Percentiles rank a stretch among this genome's conserved stretches.
Conservation (phyloP, 2,329 filamentous ascomycete genomes). For the Ascochyta rabiei region DNA sequence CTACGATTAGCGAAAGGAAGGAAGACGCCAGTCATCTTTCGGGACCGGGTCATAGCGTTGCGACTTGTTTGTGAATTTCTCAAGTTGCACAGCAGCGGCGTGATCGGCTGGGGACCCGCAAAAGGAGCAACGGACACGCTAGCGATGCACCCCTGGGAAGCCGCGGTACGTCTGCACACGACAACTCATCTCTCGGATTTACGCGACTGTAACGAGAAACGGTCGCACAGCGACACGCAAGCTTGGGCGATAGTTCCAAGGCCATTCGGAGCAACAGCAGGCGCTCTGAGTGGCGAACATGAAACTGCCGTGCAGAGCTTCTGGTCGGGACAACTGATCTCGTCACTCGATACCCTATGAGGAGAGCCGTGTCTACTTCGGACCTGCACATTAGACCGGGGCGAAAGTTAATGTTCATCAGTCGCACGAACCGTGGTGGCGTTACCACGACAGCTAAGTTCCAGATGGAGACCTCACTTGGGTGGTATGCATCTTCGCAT, state of each 20-base stretch:
- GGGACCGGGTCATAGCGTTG: not conserved
- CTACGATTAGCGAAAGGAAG: not conserved
- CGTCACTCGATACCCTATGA: not conserved
- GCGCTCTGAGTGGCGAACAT: not conserved
- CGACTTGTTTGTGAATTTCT: not conserved
- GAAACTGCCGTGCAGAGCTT: not conserved
- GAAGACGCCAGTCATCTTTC: not conserved
- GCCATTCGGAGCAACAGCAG: not conserved
- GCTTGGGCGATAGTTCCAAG: not conserved
- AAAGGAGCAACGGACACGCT: constrained; percentile 6
- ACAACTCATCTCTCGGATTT: constrained; percentile 14
- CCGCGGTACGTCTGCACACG: not conserved
- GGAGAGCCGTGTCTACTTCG: too few relatives aligned
- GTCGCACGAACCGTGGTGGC: not conserved
- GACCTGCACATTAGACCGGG: too few relatives aligned
- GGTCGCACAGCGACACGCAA: constrained; percentile 6
- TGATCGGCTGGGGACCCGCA: constrained; percentile 3
- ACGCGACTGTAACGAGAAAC: constrained; percentile 2
- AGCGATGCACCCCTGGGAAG: not conserved
- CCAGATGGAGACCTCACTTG: not conserved
- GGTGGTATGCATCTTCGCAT: not conserved
- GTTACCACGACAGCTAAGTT: not conserved
- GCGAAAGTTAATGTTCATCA: not conserved
- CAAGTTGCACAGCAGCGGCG: not conserved
- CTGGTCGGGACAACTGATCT: not conserved